Percentiles rank a stretch among this genome's conserved stretches.
These are phyloP conservation scores for Isatis lusitanica DNA, from an alignment of 441 rosid species.

Conservation along the genomic window DNA sequence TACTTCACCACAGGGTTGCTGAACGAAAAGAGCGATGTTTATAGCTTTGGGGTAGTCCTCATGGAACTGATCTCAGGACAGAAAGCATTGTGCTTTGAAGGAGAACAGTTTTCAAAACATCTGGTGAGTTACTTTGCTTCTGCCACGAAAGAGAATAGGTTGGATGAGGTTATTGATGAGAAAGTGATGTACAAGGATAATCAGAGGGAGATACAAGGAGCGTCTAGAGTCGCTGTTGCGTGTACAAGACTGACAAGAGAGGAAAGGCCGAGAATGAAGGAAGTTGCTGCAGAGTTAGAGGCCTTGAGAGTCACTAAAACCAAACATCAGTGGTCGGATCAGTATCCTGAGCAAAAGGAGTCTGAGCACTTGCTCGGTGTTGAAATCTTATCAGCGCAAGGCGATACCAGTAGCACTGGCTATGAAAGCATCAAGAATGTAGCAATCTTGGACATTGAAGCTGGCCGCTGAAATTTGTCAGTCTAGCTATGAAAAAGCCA, in stretches of 20 bases:
- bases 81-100: conserved; percentile 22
- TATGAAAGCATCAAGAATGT: conserved; percentile 19
- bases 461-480: conserved; percentile 23
- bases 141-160: conserved; percentile 9
- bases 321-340: conserved; percentile 1
- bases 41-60: conserved; percentile 29
- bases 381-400: not conserved
- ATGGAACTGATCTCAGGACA: conserved; percentile 22
- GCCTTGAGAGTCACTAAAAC: not conserved
- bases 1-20: conserved; percentile 18
- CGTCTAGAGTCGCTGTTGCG: not conserved
- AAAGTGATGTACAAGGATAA: not conserved
- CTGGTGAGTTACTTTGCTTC: conserved; percentile 2
- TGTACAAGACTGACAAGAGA: conserved; percentile 16
- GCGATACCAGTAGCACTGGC: not conserved
- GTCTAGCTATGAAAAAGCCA: not conserved
- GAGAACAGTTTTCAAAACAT: conserved; percentile 7
- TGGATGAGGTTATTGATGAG: conserved; percentile 6
- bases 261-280: conserved; percentile 23
- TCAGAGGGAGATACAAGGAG: not conserved
- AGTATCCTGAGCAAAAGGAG: not conserved
- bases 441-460: conserved; percentile 3
- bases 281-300: conserved; percentile 21
- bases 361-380: too few relatives aligned
- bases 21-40: conserved; percentile 24